Evolutionary conservation across 1,139 yeast species (phyloP), one percentile per base, ranked within the genome.

Genomic region (Debaryomycetaceae sp.): DNA sequence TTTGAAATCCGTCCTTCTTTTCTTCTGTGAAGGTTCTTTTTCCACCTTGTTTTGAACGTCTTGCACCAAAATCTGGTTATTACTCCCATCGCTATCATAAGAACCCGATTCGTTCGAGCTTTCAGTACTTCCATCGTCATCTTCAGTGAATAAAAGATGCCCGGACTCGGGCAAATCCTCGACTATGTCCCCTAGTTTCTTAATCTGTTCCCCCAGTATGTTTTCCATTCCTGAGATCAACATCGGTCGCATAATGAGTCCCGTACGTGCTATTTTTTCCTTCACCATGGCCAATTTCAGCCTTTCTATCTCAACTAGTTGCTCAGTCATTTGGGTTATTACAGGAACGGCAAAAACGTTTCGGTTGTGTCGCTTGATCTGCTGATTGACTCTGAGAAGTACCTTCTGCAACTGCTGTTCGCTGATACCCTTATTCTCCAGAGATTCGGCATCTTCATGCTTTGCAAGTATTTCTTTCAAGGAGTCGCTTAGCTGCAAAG

Each of bases 321-420:
- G 77, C 44, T 64, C 68, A 8, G 65, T 63, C 1, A 71, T 62
- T 44, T 69, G 75, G 48, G 65, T 63, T 9, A 65, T 59, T n/a
- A 65, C 60, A 46, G 68, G 72, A 11, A 58, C 45, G 35, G 60
- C 52, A 51, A 64, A 72, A 40, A 56, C 48, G 42, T 54, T 59
- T 36, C 63, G 46, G 45, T 68, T 66, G 48, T 68, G 68, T 22
- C 69, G 49, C 42, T 56, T 59, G 8, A 72, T 50, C 36, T 54
- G 54, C 11, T 57, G 45, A 45, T 70, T 71, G 41, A 66, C 53
- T 45, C 62, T 60, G 47, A 55, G 51, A 8, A 72, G 40, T 2
- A 60, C 55, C 37, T 55, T 49, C 30, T 59, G 57, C 39, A 70
- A 44, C 38, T 62, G 64, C 7, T 51, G 46, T 13, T 58, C 51